phyloP scores from a whole-genome alignment of 257 asterid species.

The Capsicum chinense region DNA sequence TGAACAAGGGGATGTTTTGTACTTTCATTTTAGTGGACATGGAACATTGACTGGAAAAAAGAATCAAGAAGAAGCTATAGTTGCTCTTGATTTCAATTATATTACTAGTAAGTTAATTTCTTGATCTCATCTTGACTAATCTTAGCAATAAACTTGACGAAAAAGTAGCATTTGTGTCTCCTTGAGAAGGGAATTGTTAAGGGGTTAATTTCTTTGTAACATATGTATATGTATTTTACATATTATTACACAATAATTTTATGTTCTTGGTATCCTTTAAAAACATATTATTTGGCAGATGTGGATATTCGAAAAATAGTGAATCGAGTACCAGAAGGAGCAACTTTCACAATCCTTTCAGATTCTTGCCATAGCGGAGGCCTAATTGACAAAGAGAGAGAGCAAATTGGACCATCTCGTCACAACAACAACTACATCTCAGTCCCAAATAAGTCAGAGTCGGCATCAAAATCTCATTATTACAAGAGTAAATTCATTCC shows the following conservation, averaged over 20 bases:
- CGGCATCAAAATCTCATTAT: background rate
- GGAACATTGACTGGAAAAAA: slow-evolving; percentile 53
- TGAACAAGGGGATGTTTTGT: slow-evolving; percentile 57
- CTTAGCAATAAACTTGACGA: background rate
- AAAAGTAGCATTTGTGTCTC: background rate
- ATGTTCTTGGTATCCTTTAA: background rate
- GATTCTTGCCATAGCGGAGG: slow-evolving; percentile 97
- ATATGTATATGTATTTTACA: background rate
- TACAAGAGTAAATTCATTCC: slow-evolving; percentile 59
- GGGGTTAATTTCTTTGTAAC: too few relatives aligned
- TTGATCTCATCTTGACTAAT: background rate
- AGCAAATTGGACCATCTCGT: slow-evolving; percentile 72
- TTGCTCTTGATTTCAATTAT: slow-evolving; percentile 78
- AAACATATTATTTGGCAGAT: slow-evolving; percentile 42
- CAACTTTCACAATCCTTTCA: slow-evolving; percentile 76
- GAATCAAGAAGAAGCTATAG: slow-evolving; percentile 69
- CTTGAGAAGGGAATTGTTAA: too few relatives aligned
- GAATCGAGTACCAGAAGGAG: slow-evolving; percentile 69
- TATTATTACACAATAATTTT: background rate
- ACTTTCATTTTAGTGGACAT: slow-evolving; percentile 83
- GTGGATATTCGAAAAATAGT: slow-evolving; percentile 77
- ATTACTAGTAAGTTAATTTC: slow-evolving; percentile 62
- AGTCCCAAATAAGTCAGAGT: background rate
- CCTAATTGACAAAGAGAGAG: slow-evolving; percentile 85
- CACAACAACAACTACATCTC: background rate